Evolutionary conservation across 768 basidiomycete genomes (phyloP).

Genomic region (Tephrocybe sp.): DNA sequence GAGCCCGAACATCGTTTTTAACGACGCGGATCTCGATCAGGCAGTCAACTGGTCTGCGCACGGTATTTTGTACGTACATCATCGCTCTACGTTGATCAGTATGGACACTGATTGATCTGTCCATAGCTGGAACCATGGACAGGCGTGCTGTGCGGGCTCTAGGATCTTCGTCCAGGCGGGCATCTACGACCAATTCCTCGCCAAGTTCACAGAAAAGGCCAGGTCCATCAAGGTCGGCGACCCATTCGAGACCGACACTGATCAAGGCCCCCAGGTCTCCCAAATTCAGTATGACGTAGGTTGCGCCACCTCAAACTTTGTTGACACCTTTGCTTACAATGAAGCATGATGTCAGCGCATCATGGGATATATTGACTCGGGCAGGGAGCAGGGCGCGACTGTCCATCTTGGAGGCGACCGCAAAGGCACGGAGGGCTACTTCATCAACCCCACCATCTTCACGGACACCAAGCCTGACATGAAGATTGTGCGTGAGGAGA

Average conservation of each 20-base stretch:
- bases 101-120: neutral
- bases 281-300: neutral
- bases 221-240: conserved; percentile 63
- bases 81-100: neutral
- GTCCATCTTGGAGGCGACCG: conserved; percentile 60
- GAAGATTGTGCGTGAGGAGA: conserved; percentile 69
- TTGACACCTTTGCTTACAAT: neutral
- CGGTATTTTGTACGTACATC: conserved; percentile 67
- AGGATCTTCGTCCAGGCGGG: conserved; percentile 81
- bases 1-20: conserved; percentile 63
- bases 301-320: neutral
- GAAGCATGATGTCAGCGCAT: conserved; percentile 46
- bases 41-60: conserved; percentile 65
- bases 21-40: conserved; percentile 63
- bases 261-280: neutral
- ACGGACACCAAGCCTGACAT: conserved; percentile 60
- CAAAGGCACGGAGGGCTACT: conserved; percentile 49
- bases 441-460: conserved; percentile 69
- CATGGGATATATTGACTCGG: conserved; percentile 65
- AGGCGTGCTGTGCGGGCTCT: conserved; percentile 85
- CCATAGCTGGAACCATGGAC: conserved; percentile 65
- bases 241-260: neutral
- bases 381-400: conserved; percentile 55
- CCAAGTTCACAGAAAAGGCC: conserved; percentile 56
- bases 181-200: conserved; percentile 82